phyloP scores from a whole-genome alignment of 2,329 filamentous ascomycete genomes.

The Exophiala lecanii-corni region DNA sequence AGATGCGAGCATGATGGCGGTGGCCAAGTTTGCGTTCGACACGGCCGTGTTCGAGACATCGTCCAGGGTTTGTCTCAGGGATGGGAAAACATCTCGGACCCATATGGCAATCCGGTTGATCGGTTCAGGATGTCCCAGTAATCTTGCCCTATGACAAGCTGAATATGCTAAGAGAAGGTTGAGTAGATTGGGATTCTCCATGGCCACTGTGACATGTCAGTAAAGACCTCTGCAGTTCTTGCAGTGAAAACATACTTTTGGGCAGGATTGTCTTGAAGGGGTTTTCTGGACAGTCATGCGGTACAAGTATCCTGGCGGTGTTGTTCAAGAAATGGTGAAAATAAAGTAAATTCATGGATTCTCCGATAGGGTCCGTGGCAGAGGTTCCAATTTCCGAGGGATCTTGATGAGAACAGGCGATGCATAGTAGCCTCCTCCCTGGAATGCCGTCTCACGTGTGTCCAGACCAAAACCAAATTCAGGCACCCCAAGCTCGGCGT shows the following conservation, averaged over 20 bases:
- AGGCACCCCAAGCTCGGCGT: constrained; percentile 25
- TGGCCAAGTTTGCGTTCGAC: constrained; percentile 69
- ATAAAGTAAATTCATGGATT: constrained; percentile 79
- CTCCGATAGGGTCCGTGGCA: constrained; percentile 56
- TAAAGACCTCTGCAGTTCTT: no score
- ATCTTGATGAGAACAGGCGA: constrained; percentile 63
- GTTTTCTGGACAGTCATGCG: constrained; percentile 59
- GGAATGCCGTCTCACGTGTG: constrained; percentile 50
- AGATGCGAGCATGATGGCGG: constrained; percentile 79
- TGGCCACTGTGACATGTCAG: constrained; percentile 48
- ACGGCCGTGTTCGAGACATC: constrained; percentile 67
- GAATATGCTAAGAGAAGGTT: constrained; percentile 76
- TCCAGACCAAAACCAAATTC: constrained; percentile 49
- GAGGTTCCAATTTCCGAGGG: constrained; percentile 51
- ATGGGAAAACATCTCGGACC: constrained; percentile 67
- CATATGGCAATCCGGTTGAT: constrained; percentile 72
- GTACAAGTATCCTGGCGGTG: constrained; percentile 63
- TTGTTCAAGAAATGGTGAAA: constrained; percentile 74
- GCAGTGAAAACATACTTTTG: constrained; percentile 54
- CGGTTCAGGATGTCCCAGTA: constrained; percentile 69
- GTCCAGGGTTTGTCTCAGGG: constrained; percentile 62
- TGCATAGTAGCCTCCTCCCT: constrained; percentile 63
- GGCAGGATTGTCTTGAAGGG: constrained; percentile 58
- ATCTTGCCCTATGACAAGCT: constrained; percentile 73
- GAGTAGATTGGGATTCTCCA: constrained; percentile 56